phyloP scores from a whole-genome alignment of 2,329 filamentous ascomycete genomes.

The Parascedosporium putredinis region DNA sequence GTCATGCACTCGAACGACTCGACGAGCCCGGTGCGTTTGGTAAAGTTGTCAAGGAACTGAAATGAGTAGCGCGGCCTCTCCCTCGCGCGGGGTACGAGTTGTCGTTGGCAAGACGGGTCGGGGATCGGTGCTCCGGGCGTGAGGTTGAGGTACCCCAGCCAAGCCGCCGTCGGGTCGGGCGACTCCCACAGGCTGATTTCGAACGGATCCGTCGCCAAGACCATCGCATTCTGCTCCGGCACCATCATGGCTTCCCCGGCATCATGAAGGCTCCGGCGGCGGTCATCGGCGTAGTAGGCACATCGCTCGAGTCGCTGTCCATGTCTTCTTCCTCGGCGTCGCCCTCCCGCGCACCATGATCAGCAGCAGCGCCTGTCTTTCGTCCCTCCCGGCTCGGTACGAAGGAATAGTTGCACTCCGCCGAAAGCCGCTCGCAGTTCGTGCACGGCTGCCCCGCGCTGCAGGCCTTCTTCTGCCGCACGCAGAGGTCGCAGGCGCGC shows the following conservation, averaged over 20 bases:
- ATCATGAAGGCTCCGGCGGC: background rate
- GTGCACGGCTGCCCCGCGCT: slow-evolving; percentile 62
- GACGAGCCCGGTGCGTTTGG: slow-evolving; percentile 23
- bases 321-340: background rate
- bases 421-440: slow-evolving; percentile 47
- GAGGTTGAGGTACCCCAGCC: slow-evolving; percentile 2
- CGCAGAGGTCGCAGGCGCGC: slow-evolving; percentile 36
- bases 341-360: no score
- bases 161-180: background rate
- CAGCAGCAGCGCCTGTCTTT: no score
- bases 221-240: background rate
- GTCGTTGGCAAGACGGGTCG: background rate
- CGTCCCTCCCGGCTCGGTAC: background rate
- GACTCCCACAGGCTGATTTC: background rate
- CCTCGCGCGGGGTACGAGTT: background rate
- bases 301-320: slow-evolving; percentile 1
- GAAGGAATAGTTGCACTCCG: slow-evolving; percentile 43
- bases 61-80: slow-evolving; percentile 11
- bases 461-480: slow-evolving; percentile 68
- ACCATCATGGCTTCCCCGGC: background rate
- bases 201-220: background rate
- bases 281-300: background rate
- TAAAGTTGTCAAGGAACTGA: slow-evolving; percentile 24
- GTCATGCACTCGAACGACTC: slow-evolving; percentile 26
- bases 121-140: background rate